These are phyloP conservation scores for Lachnellula cervina DNA, from an alignment of 2,329 filamentous ascomycete genomes.

Conservation along the genomic window DNA sequence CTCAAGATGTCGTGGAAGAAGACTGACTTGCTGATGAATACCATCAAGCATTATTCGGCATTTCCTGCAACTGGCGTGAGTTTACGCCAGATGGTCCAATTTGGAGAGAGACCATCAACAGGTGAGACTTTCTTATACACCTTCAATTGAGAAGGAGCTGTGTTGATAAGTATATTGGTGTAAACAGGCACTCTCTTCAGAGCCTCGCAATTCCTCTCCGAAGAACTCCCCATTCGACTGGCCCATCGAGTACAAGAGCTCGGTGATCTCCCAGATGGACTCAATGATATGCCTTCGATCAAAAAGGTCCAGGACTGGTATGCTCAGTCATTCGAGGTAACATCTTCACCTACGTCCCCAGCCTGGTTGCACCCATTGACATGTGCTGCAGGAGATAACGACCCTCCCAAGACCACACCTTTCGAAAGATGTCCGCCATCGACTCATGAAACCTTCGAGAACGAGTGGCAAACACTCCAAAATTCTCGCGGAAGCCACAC, in stretches of 20 bases:
- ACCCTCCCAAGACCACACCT: slow-evolving; percentile 74
- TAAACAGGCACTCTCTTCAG: slow-evolving; percentile 82
- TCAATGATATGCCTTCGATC: slow-evolving; percentile 97
- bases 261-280: slow-evolving; percentile 83
- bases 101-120: slow-evolving; percentile 87
- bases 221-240: slow-evolving; percentile 94
- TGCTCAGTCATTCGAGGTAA: slow-evolving; percentile 96
- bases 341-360: slow-evolving; percentile 22
- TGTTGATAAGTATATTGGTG: slow-evolving; percentile 3
- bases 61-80: slow-evolving; percentile 96
- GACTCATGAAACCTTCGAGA: slow-evolving; percentile 65
- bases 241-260: slow-evolving; percentile 96
- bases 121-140: slow-evolving; percentile 48
- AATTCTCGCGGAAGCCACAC: slow-evolving; percentile 75
- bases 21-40: slow-evolving; percentile 87
- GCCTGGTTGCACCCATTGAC: slow-evolving; percentile 18
- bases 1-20: slow-evolving; percentile 86
- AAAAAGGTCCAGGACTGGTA: slow-evolving; percentile 97
- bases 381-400: slow-evolving; percentile 73
- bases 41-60: slow-evolving; percentile 93
- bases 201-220: slow-evolving; percentile 95
- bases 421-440: slow-evolving; percentile 68
- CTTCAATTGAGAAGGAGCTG: neutral
- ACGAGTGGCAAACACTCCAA: slow-evolving; percentile 51
- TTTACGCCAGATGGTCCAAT: slow-evolving; percentile 98